Conservation (phyloP, 2,329 filamentous ascomycete genomes). For the Samsoniella hepiali region DNA sequence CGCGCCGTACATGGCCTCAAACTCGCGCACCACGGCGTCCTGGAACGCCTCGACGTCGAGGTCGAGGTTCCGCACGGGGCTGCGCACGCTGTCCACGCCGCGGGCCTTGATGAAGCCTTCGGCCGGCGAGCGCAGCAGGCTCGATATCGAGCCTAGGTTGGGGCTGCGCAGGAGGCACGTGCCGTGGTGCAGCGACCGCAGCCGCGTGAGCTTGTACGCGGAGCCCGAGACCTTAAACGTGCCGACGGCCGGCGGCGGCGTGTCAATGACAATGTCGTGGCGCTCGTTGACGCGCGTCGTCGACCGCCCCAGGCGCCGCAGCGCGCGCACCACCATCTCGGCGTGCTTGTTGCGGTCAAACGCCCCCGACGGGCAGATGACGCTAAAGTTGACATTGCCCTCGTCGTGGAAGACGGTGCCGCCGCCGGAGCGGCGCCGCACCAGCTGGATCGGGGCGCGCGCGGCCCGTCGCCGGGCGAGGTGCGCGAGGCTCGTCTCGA, state of each 20-base stretch:
- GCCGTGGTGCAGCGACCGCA: constrained; percentile 84
- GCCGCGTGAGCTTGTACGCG: constrained; percentile 85
- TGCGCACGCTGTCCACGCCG: constrained; percentile 89
- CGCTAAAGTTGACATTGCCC: constrained; percentile 92
- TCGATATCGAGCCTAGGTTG: constrained; percentile 66
- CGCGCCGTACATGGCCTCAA: constrained; percentile 61
- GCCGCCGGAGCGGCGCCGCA: constrained; percentile 82
- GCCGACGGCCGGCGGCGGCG: constrained; percentile 21
- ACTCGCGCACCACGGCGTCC: constrained; percentile 60
- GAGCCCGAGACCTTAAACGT: constrained; percentile 86
- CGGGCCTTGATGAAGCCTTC: constrained; percentile 72
- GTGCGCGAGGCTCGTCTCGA: constrained; percentile 73
- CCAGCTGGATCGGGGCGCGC: constrained; percentile 50
- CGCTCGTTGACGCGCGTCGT: constrained; percentile 77
- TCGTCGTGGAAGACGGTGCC: constrained; percentile 91
- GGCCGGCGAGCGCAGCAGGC: constrained; percentile 74
- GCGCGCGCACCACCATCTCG: constrained; percentile 85
- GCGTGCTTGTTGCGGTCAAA: constrained; percentile 88
- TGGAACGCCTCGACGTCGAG: constrained; percentile 48
- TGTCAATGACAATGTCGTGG: constrained; percentile 84
- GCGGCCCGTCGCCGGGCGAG: constrained; percentile 37
- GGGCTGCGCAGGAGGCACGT: constrained; percentile 80
- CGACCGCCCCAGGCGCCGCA: constrained; percentile 56
- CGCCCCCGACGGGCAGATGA: constrained; percentile 71
- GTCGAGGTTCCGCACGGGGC: constrained; percentile 75